phyloP scores from a whole-genome alignment of 1,284 basidiomycete species.

The Malassezia restricta region DNA sequence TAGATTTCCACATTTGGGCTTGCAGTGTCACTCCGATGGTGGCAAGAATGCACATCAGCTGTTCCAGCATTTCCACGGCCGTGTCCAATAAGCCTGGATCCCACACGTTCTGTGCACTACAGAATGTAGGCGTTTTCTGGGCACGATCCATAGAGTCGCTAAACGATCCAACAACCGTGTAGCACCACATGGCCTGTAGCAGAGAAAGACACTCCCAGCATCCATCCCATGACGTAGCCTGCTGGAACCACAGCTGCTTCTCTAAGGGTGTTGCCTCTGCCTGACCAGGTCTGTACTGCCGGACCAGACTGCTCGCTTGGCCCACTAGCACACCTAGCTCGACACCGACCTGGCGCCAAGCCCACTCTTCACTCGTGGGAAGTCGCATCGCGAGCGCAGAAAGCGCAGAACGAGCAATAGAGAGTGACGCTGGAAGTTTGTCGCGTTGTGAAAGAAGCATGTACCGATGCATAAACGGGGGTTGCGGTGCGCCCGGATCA shows the following conservation, averaged over 20 bases:
- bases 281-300: not conserved
- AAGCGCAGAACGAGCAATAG: conserved; percentile 4
- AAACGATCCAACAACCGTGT: conserved; percentile 5
- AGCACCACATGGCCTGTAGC: conserved; percentile 11
- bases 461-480: conserved; percentile 13
- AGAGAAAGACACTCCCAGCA: conserved; percentile 1
- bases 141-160: not conserved
- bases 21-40: not conserved
- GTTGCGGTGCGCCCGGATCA: conserved; percentile 13
- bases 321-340: conserved; percentile 1
- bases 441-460: conserved; percentile 5
- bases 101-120: not conserved
- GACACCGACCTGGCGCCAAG: conserved; percentile 1
- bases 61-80: conserved; percentile 2
- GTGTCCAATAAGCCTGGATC: not conserved
- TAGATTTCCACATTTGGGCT: not conserved
- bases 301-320: not conserved
- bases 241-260: not conserved
- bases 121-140: not conserved
- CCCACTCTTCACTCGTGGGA: conserved; percentile 6
- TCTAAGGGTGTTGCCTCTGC: not conserved
- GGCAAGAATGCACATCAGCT: not conserved
- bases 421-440: conserved; percentile 2
- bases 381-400: conserved; percentile 8
- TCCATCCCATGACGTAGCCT: not conserved